Evolutionary conservation across 345 rosid genomes (phyloP), one percentile per base, ranked within the genome.

Genomic region (Hibiscus trionum): DNA sequence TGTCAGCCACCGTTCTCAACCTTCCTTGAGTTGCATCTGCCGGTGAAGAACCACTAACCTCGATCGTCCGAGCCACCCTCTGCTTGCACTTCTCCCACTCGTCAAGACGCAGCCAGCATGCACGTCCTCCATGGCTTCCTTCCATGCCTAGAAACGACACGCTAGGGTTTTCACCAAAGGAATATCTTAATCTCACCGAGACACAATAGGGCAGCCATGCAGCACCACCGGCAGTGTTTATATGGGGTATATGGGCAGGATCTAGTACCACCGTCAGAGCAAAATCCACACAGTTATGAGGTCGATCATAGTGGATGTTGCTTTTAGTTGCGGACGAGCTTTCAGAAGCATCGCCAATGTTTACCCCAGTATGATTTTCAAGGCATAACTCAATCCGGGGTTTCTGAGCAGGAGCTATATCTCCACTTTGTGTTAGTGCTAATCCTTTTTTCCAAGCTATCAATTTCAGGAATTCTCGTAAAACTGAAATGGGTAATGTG

Each of bases 181-280:
- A 85, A 78, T 93, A 87, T 80, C 90, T 89, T 69, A 96, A 75
- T 81, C 88, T 88, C 77, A 91, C 98, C 0, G 96, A 91, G 63
- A 93, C 97, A 72, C 99, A 91, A 78, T 96, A 88, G 5, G 99
- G 96, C 77, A 96, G 77, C 99, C 97, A 96, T 11, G 99, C 99
- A 64, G 98, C 99, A 77, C 99, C 98, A 39, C 99, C 98, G n/a
- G 99, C 96, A 29, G 97, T 86, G 49, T 87, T 89, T 61, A 88
- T 82, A 50, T 83, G 84, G 37, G 98, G 97, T 77, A 93, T 86
- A 66, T 84, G 91, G n/a, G 91, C 91, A 39, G 97, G 91, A 81
- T 96, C 99, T 29, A 96, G 94, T 66, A 96, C 99, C 15, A 91
- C 89, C 0, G 97, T 96, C 75, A 96, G 75, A 0, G 96, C 90